Conservation (phyloP, 805 yeast species). For the Candida loeiensis region DNA sequence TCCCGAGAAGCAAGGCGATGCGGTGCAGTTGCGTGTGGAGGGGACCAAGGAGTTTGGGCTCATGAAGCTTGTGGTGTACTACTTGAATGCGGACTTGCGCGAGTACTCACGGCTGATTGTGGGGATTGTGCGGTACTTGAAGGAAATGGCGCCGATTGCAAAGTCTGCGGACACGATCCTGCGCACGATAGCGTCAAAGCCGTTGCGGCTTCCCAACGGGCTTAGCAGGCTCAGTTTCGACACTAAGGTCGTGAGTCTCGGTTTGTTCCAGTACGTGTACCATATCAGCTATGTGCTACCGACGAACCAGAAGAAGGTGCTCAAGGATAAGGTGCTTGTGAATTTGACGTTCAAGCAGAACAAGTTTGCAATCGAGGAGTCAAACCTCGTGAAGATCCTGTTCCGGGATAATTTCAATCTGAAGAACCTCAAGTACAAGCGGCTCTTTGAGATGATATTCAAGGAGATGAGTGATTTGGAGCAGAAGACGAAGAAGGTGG, state of each 20-base stretch:
- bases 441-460: slow-evolving; percentile 36
- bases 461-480: slow-evolving; percentile 23
- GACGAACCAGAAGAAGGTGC: slow-evolving; percentile 29
- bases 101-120: slow-evolving; percentile 16
- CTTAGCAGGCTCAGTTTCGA: slow-evolving; percentile 31
- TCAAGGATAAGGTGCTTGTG: slow-evolving; percentile 29
- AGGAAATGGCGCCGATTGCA: slow-evolving; percentile 29
- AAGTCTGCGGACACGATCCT: slow-evolving; percentile 20
- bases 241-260: slow-evolving; percentile 26
- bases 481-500: slow-evolving; percentile 14
- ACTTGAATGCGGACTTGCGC: slow-evolving; percentile 23
- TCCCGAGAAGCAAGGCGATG: slow-evolving; percentile 10
- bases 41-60: slow-evolving; percentile 3
- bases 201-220: slow-evolving; percentile 26
- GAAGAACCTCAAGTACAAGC: slow-evolving; percentile 35
- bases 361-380: slow-evolving; percentile 24
- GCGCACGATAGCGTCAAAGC: slow-evolving; percentile 11
- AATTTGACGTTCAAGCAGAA: slow-evolving; percentile 17
- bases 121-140: slow-evolving; percentile 33
- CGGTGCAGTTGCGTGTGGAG: slow-evolving; percentile 1
- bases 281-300: slow-evolving; percentile 25
- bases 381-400: slow-evolving; percentile 24
- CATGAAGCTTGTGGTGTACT: slow-evolving; percentile 16
- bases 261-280: slow-evolving; percentile 31
- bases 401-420: slow-evolving; percentile 36